These are phyloP conservation scores for Rhizophagus clarus DNA, from an alignment of 192 early-diverging fungal genomes.

Conservation along the genomic window DNA sequence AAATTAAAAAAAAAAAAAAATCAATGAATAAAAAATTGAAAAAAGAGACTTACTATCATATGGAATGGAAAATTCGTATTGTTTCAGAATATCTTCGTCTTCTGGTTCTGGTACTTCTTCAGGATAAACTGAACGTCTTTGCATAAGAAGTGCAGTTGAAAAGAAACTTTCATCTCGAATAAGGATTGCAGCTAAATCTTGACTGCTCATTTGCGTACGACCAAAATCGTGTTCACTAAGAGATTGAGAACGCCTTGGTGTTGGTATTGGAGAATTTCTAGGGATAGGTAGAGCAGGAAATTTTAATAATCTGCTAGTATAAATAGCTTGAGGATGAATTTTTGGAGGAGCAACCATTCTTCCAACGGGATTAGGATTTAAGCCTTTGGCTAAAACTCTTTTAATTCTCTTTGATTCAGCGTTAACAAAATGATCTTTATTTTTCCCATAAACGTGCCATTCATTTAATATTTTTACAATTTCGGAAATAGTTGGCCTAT, in stretches of 20 bases:
- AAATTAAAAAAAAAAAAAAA: not conserved
- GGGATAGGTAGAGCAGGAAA: conserved; percentile 4
- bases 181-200: conserved; percentile 1
- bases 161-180: conserved; percentile 21
- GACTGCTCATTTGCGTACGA: not conserved
- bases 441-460: conserved; percentile 6
- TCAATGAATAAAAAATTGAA: not conserved
- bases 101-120: not conserved
- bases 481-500: conserved; percentile 8
- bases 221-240: not conserved
- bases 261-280: conserved; percentile 3
- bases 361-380: not conserved
- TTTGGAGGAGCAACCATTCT: conserved; percentile 10
- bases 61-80: conserved; percentile 30
- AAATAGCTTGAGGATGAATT: conserved; percentile 29
- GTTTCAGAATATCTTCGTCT: conserved; percentile 14
- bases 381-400: not conserved
- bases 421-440: conserved; percentile 1
- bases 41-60: not conserved
- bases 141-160: not conserved
- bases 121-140: conserved; percentile 10
- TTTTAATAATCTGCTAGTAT: conserved; percentile 24
- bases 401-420: conserved; percentile 17
- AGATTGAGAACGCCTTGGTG: not conserved
- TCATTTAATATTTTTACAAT: conserved; percentile 1